Evolutionary conservation across 2,329 filamentous ascomycete genomes (phyloP).

Genomic region (Mycogone perniciosa): DNA sequence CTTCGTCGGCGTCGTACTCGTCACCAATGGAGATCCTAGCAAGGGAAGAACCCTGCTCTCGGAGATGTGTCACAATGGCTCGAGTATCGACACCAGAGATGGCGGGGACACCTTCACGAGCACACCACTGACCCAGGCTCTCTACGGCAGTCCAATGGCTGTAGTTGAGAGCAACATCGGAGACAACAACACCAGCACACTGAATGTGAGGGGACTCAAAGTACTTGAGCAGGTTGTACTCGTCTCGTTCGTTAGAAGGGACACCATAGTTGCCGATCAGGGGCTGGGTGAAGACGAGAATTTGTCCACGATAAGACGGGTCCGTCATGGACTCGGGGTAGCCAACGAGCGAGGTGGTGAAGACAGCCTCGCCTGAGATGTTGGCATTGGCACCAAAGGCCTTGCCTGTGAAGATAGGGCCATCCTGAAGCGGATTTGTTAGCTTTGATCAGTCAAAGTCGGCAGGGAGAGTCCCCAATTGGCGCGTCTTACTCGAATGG

Average conservation of each 20-base stretch:
- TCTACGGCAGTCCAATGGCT: constrained; percentile 99
- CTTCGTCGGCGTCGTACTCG: constrained; percentile 97
- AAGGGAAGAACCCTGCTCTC: constrained; percentile 93
- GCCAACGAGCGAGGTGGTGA: constrained; percentile 94
- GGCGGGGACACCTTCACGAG: constrained; percentile 88
- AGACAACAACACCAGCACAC: constrained; percentile 90
- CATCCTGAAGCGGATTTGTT: constrained; percentile 54
- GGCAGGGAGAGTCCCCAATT: not conserved
- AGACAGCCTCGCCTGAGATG: constrained; percentile 96
- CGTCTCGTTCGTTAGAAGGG: constrained; percentile 75
- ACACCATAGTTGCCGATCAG: constrained; percentile 99
- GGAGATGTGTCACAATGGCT: constrained; percentile 89
- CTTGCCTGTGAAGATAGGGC: constrained; percentile 91
- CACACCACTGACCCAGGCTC: constrained; percentile 88
- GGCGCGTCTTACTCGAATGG: constrained; percentile 64
- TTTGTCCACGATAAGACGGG: constrained; percentile 86
- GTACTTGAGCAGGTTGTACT: constrained; percentile 89
- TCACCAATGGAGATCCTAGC: constrained; percentile 92
- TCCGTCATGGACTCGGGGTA: constrained; percentile 95
- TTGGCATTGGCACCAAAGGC: constrained; percentile 96
- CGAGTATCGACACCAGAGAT: constrained; percentile 97
- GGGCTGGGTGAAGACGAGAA: constrained; percentile 96
- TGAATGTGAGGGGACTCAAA: constrained; percentile 98
- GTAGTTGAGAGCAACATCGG: constrained; percentile 88
- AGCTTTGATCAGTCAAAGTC: not conserved